These are phyloP conservation scores for Escallonia rubra DNA, from an alignment of 129 eudicot genomes.

Conservation along the genomic window DNA sequence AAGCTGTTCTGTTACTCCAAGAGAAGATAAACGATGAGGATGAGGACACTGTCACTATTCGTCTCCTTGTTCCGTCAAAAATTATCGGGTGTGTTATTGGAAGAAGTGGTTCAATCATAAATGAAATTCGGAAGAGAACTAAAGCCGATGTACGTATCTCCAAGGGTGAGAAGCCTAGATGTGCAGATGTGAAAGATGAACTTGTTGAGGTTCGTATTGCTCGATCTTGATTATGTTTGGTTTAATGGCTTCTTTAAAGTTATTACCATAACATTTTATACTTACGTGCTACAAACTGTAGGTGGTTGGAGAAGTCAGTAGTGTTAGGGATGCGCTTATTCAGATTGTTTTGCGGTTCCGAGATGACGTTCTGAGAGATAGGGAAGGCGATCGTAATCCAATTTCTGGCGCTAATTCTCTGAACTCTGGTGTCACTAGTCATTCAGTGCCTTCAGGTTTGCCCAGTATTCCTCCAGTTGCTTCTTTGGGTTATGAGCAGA, in stretches of 20 bases:
- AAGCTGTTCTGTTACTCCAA: slow-evolving; percentile 91
- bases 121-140: slow-evolving; percentile 88
- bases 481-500: slow-evolving; percentile 62
- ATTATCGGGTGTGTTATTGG: slow-evolving; percentile 93
- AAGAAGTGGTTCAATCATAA: slow-evolving; percentile 88
- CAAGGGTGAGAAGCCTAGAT: slow-evolving; percentile 74
- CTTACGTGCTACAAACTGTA: slow-evolving; percentile 10
- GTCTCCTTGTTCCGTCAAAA: slow-evolving; percentile 85
- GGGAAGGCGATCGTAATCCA: slow-evolving; percentile 46
- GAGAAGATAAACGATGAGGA: slow-evolving; percentile 86
- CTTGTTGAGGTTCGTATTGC: slow-evolving; percentile 62
- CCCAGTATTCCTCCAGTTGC: slow-evolving; percentile 41
- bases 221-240: slow-evolving; percentile 1
- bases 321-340: slow-evolving; percentile 91
- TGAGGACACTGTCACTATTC: slow-evolving; percentile 47
- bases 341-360: slow-evolving; percentile 92
- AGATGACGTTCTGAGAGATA: slow-evolving; percentile 68
- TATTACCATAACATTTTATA: neutral
- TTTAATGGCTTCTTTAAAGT: neutral
- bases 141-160: slow-evolving; percentile 87
- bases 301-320: slow-evolving; percentile 80
- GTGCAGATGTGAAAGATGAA: slow-evolving; percentile 69
- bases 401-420: slow-evolving; percentile 53
- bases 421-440: slow-evolving; percentile 49
- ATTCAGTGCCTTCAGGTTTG: slow-evolving; percentile 48